Base-by-base conservation (phyloP, 805 yeast species). In the Candida schatavii region DNA sequence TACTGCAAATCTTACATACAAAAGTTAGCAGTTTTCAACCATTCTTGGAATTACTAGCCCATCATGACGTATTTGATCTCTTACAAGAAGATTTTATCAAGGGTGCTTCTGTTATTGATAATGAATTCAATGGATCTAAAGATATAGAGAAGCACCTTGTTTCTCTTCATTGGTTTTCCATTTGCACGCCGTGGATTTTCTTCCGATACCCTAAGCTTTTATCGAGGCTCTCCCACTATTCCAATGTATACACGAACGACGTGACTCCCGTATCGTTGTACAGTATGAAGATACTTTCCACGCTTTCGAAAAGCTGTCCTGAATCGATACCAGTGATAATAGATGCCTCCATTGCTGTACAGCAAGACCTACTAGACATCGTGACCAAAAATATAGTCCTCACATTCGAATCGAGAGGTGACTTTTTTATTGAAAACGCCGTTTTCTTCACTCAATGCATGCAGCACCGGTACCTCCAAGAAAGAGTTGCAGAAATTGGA, bases 341-440 rank as follows among this genome's bases (percentile, higher is more conserved):
- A 15, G 19, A 9, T 9, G 35, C 15, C 11, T 31, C 21, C 20
- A 17, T 22, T 15, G 11, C 15, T 17, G 11, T 9, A 7, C 17
- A 33, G 5, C 36, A 19, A 13, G 26, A 33, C 21, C 23, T 36
- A 3, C 32, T 36, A 10, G 39, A 36, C 18, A 18, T 36, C 7
- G 4, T 36, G 9, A 36, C 39, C 9, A 36, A 36, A 27, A 36
- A 36, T 25, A 22, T 36, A 9, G 32, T 18, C 4, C 10, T 36
- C 6, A 36, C 17, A 20, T 7, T 14, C 10, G 14, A 36, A 7
- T 6, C 15, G 4, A 33, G 18, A n/a, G 6, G n/a, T 6, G 30
- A 26, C 3, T 36, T 36, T 25, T 22, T 36, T 18, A 22, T 10
- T 7, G 25, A 22, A 7, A 36, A 36, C 26, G 26, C 13, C 4